A percentile compares a stretch with the other conserved stretches of the same genome.
Evolutionary conservation across 2,329 filamentous ascomycete genomes (phyloP).

Genomic region (Neobulgaria alba): DNA sequence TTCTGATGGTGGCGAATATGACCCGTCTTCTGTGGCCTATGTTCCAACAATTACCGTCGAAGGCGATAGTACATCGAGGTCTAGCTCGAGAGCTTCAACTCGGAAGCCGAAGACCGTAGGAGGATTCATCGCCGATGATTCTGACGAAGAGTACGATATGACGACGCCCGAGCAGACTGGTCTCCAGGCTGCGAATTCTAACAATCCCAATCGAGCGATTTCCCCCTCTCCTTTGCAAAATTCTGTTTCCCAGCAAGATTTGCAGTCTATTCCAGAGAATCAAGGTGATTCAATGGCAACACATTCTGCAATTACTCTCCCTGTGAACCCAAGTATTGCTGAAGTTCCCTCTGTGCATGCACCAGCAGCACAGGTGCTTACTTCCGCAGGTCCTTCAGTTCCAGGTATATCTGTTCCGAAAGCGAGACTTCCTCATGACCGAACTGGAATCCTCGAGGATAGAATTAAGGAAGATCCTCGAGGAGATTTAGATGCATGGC

Average conservation of each 20-base stretch:
- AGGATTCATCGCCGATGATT: conserved; percentile 30
- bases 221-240: conserved; percentile 27
- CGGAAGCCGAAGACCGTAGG: conserved; percentile 28
- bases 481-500: conserved; percentile 88
- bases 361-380: conserved; percentile 20
- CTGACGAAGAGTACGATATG: conserved; percentile 28
- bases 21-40: conserved; percentile 27
- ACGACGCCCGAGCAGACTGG: conserved; percentile 16
- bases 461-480: conserved; percentile 86
- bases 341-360: conserved; percentile 17
- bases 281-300: conserved; percentile 23
- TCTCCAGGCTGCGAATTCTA: conserved; percentile 22
- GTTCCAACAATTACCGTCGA: conserved; percentile 23
- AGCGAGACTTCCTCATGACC: conserved; percentile 30
- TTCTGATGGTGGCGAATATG: conserved; percentile 28
- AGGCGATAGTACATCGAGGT: conserved; percentile 24
- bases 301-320: conserved; percentile 18
- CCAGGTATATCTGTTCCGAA: conserved; percentile 23
- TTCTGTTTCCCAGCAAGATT: conserved; percentile 22
- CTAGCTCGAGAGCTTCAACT: conserved; percentile 27
- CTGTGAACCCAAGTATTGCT: conserved; percentile 21
- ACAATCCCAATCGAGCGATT: conserved; percentile 21
- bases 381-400: conserved; percentile 18
- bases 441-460: conserved; percentile 57
- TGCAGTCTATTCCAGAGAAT: conserved; percentile 20